Percentiles rank a stretch among this genome's conserved stretches.
Conservation (phyloP, 768 basidiomycete genomes). For the Tubosaeta sp. region DNA sequence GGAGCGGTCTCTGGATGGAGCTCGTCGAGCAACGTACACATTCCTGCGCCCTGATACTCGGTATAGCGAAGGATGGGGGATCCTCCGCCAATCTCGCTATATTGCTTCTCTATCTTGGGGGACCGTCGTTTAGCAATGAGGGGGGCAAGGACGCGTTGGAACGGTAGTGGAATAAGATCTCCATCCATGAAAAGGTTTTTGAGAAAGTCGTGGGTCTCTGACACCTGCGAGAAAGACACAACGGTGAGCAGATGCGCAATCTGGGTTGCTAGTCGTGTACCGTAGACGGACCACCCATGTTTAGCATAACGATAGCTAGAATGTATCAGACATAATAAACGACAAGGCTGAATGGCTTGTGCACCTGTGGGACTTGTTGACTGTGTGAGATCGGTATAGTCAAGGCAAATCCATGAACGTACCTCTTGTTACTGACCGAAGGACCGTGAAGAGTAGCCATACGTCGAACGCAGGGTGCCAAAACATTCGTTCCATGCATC, state of each 20-base stretch:
- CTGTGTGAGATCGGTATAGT: conserved; percentile 10
- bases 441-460: conserved; percentile 44
- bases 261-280: conserved; percentile 40
- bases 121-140: conserved; percentile 85
- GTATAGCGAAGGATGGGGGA: conserved; percentile 95
- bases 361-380: conserved; percentile 60
- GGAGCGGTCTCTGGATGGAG: conserved; percentile 91
- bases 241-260: conserved; percentile 1
- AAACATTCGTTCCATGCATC: conserved; percentile 13
- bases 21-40: conserved; percentile 90
- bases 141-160: conserved; percentile 85
- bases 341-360: background rate
- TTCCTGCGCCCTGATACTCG: conserved; percentile 78
- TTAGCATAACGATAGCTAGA: conserved; percentile 89
- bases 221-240: conserved; percentile 50
- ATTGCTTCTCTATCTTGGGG: conserved; percentile 92
- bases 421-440: conserved; percentile 44
- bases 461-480: conserved; percentile 31
- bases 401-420: background rate
- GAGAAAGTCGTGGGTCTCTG: conserved; percentile 91
- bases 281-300: conserved; percentile 97
- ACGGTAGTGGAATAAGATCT: conserved; percentile 93
- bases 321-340: conserved; percentile 17
- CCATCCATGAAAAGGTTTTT: conserved; percentile 87
- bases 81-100: conserved; percentile 91